phyloP scores from a whole-genome alignment of 129 eudicot species.

The Logfia minima region DNA sequence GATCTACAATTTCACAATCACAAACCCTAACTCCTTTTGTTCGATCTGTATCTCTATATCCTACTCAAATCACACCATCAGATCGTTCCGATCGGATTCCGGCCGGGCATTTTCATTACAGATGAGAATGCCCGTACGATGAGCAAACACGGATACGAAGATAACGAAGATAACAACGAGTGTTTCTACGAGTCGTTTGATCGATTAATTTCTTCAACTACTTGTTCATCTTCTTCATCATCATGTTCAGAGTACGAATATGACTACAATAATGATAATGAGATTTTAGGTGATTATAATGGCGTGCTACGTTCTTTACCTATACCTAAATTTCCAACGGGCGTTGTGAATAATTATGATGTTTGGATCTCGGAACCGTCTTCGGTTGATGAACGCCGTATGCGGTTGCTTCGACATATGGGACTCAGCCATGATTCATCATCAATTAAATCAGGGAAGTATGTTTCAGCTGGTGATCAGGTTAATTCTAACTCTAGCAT shows the following conservation, averaged over 20 bases:
- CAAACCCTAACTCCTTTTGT: slow-evolving; percentile 1
- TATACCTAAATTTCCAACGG: slow-evolving; percentile 55
- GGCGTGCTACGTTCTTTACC: slow-evolving; percentile 16
- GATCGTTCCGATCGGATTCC: slow-evolving; percentile 31
- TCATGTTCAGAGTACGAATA: slow-evolving; percentile 22
- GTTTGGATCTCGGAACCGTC: slow-evolving; percentile 82
- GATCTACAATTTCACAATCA: slow-evolving; percentile 35
- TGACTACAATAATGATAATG: neutral
- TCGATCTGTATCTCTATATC: slow-evolving; percentile 19
- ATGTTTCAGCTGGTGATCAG: slow-evolving; percentile 22
- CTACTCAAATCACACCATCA: slow-evolving; percentile 12
- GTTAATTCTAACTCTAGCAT: slow-evolving; percentile 25
- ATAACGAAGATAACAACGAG: slow-evolving; percentile 40
- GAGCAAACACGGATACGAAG: slow-evolving; percentile 55
- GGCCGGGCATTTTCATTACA: slow-evolving; percentile 53
- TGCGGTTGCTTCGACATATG: slow-evolving; percentile 65
- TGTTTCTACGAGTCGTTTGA: slow-evolving; percentile 83
- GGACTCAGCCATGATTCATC: slow-evolving; percentile 64
- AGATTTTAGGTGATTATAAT: slow-evolving; percentile 18
- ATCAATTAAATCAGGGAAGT: neutral
- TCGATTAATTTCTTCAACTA: slow-evolving; percentile 78
- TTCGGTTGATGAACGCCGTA: slow-evolving; percentile 84
- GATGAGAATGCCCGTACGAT: slow-evolving; percentile 78
- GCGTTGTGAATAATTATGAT: slow-evolving; percentile 59
- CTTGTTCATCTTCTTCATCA: slow-evolving; percentile 58